Evolutionary conservation across 225 moss, liverwort and hornwort genomes (phyloP), one percentile per base, ranked within the genome.

Genomic region (Pseudoscleropodium purum): DNA sequence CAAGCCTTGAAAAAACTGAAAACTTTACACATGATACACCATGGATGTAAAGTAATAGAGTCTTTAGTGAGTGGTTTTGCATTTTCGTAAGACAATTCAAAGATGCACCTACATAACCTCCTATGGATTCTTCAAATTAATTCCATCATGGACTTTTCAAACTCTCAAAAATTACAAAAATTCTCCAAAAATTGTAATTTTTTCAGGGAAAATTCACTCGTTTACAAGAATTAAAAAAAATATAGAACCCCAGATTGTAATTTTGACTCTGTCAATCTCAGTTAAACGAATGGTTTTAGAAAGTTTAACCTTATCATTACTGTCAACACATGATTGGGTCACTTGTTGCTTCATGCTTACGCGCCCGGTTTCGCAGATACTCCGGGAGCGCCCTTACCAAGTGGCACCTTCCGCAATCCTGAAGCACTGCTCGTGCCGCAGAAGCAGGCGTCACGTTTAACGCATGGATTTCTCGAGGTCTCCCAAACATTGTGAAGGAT

Each of bases 71-170:
- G 49, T 19, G 2, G 2, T 75, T 47, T 47, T 49, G 2, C 0
- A 0, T 19, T 7, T 33, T 33, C 20, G 1, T 49, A 49, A 33
- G 33, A 49, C 20, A 75, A 20, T 75, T 33, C 16, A 19, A 49
- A 75, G 19, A 49, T 7, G 20, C 49, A 75, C 23, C 0, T 52
- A 3, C 20, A 14, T 52, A 5, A 2, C 8, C 0, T 1, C 8
- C 2, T 3, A 52, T 36, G 34, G 3, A 34, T 34, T 21, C 51
- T 34, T 76, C 1, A 0, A 76, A 5, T 4, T 51, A 52, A 23
- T 51, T 34, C 34, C 52, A 77, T 21, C 21, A 34, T 21, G 34
- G 7, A 34, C 14, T 52, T 52, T 34, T 5, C 8, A 77, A 76
- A 76, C 10, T 36, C 3, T 34, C 51, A 23, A 34, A 76, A 77